A percentile compares a stretch with the other conserved stretches of the same genome.
Conservation (phyloP, 306 rosid species). For the Prunus kanzakura region DNA sequence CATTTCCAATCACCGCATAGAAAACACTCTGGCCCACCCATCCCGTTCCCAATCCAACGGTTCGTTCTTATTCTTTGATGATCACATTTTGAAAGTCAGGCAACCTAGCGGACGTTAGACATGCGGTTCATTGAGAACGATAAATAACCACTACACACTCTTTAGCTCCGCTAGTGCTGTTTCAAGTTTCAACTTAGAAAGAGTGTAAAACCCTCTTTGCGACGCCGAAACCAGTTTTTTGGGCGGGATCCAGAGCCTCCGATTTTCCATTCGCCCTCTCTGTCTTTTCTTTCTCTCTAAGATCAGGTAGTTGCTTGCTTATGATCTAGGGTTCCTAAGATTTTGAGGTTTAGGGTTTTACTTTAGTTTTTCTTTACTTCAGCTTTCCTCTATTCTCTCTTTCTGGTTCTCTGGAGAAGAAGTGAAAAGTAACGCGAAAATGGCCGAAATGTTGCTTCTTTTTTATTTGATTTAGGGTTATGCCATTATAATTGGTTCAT, state of each 20-base stretch:
- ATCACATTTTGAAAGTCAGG: not conserved
- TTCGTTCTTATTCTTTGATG: not conserved
- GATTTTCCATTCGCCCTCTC: not conserved
- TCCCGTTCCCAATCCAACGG: not conserved
- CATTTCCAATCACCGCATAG: not conserved
- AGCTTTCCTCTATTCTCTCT: not conserved
- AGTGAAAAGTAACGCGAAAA: not conserved
- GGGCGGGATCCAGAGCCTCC: slow-evolving; percentile 31
- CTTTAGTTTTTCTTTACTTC: not conserved
- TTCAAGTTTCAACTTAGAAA: not conserved
- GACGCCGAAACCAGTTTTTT: slow-evolving; percentile 20
- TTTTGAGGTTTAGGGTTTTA: slow-evolving; percentile 25
- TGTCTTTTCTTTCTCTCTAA: not conserved
- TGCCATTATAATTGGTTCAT: too few species aligned
- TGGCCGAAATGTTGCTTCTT: not conserved
- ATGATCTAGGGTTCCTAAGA: not conserved
- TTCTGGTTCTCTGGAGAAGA: not conserved
- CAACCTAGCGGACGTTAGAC: not conserved
- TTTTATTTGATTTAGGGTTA: not conserved
- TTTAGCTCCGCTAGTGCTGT: not conserved
- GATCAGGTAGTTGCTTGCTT: slow-evolving; percentile 21
- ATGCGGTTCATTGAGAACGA: not conserved
- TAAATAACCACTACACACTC: not conserved
- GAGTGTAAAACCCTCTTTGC: not conserved
- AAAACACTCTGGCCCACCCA: not conserved